Base-by-base conservation (phyloP, 495 filamentous ascomycete genomes). In the Aspergillus nanangensis region DNA sequence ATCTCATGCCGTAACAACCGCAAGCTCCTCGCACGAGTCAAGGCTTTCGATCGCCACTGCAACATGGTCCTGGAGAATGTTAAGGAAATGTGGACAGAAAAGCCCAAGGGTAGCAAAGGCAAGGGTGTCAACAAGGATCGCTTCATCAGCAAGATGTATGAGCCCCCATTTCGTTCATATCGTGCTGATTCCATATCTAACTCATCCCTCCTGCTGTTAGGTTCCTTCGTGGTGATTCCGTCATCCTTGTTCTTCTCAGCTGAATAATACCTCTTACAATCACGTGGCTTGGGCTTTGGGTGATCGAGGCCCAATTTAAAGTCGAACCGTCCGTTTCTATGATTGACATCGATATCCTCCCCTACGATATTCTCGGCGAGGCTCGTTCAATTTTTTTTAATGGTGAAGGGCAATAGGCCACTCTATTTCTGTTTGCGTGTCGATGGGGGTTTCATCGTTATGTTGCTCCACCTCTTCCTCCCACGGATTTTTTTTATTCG, bases 31-130 rank as follows among this genome's bases (percentile, higher is more conserved):
- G 88, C 86, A 15, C 77, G 86, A 11, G 84, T 91, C 44, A 90
- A 90, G 70, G 86, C 87, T 9, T 91, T 90, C 64, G 91, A 96
- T 68, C 81, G 93, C 53, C 94, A 97, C 72, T 91, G 88, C 75
- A 95, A 95, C 71, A 94, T 95, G 90, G 87, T 96, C n/a, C 71
- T 95, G 25, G 90, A 96, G 79, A 94, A 94, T 55, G 89, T 92
- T 27, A 98, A 97, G 76, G 93, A 98, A 75, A 97, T 98, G 90
- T 98, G 93, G 93, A 96, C 90, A 4, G 93, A 98, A 72, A 90
- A 84, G 44, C 91, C 93, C 27, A 80, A 87, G 52, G 89, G 89
- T 20, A 86, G 87, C 72, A 91, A 90, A 71, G 89, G 92, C 42
- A 81, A 85, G 63, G 86, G 88, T 24, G 87, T 96, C 29, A 97